Conservation (phyloP, 2,329 filamentous ascomycete genomes). For the Rhinocladiella similis region DNA sequence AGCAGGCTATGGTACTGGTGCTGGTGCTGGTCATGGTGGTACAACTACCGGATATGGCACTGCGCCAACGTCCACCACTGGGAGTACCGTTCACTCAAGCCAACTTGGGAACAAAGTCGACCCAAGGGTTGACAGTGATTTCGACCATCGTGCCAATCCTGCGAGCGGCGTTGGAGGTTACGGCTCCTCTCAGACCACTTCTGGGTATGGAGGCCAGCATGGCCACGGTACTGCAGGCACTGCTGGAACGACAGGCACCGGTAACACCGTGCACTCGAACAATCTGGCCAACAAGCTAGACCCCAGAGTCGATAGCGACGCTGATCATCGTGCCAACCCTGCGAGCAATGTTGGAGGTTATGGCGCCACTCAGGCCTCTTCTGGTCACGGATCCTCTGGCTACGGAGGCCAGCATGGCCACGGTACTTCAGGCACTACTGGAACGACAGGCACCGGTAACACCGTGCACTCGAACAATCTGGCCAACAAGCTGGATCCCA, state of each 20-base stretch:
- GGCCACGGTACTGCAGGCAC: not conserved
- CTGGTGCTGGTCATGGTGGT: slow-evolving; percentile 4
- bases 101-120: slow-evolving; percentile 46
- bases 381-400: too few species aligned
- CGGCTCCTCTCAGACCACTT: slow-evolving; percentile 7
- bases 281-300: slow-evolving; percentile 47
- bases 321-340: slow-evolving; percentile 12
- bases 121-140: slow-evolving; percentile 34
- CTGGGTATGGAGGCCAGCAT: not conserved
- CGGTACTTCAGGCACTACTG: not conserved
- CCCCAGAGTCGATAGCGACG: slow-evolving; percentile 32
- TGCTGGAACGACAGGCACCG: slow-evolving; percentile 11
- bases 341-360: slow-evolving; percentile 12
- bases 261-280: slow-evolving; percentile 21
- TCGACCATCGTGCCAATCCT: slow-evolving; percentile 21
- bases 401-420: not conserved
- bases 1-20: slow-evolving; percentile 9
- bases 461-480: slow-evolving; percentile 32
- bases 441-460: slow-evolving; percentile 13
- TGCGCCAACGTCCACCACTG: not conserved
- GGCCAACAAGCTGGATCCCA: slow-evolving; percentile 43
- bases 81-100: slow-evolving; percentile 31
- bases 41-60: too few species aligned
- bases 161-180: slow-evolving; percentile 12
- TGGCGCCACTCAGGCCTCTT: slow-evolving; percentile 6